Conservation (phyloP, 352 stramenopile species). For the Phytophthora macrochlamydospora region DNA sequence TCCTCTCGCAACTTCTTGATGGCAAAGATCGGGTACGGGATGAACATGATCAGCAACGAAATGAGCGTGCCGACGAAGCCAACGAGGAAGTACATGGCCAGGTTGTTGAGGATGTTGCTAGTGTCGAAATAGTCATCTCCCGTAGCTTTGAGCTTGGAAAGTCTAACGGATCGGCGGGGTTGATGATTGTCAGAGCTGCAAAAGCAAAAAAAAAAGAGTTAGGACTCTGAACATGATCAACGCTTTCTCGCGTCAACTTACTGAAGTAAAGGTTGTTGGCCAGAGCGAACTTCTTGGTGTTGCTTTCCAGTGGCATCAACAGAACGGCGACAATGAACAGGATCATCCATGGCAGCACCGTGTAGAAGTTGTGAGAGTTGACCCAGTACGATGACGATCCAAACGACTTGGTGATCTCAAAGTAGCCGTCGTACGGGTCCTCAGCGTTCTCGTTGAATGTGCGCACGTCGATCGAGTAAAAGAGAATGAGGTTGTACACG, state of each 20-base stretch:
- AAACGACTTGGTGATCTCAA: constrained; percentile 69
- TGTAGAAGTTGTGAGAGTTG: constrained; percentile 78
- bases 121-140: constrained; percentile 59
- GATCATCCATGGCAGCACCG: constrained; percentile 75
- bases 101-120: constrained; percentile 72
- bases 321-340: constrained; percentile 71
- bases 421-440: constrained; percentile 51
- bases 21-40: constrained; percentile 80
- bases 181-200: constrained; percentile 76
- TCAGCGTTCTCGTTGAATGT: constrained; percentile 37
- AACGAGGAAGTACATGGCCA: constrained; percentile 80
- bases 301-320: constrained; percentile 72
- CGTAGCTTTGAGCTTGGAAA: constrained; percentile 49
- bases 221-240: not conserved
- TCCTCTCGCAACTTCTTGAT: constrained; percentile 61
- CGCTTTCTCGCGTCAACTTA: constrained; percentile 24
- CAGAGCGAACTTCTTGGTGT: constrained; percentile 87
- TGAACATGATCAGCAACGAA: constrained; percentile 74
- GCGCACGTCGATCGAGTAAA: constrained; percentile 46
- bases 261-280: constrained; percentile 88
- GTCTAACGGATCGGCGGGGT: constrained; percentile 61
- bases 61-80: constrained; percentile 73
- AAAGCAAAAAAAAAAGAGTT: constrained; percentile 7
- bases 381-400: constrained; percentile 67
- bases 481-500: constrained; percentile 81